Evolutionary conservation across 169 alveolate species (phyloP).

Genomic region (Plasmodium falciparum): DNA sequence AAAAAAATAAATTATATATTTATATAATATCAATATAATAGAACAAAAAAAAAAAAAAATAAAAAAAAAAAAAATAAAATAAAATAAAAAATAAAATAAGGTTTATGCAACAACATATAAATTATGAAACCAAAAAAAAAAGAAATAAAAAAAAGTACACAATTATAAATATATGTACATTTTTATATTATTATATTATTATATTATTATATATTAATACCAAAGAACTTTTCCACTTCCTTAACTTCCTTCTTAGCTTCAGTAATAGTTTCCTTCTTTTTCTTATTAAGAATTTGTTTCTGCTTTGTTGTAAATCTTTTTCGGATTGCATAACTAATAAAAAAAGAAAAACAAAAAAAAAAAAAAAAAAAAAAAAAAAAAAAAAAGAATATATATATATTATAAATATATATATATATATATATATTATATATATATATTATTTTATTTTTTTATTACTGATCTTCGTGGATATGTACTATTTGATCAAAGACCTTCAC

Average conservation of each 20-base stretch:
- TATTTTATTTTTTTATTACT: slow-evolving; percentile 21
- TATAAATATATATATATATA: not conserved
- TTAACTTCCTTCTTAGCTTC: slow-evolving; percentile 31
- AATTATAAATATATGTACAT: no score
- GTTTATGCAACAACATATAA: no score
- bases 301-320: slow-evolving; percentile 69
- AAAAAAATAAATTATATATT: no score
- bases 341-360: slow-evolving; percentile 4
- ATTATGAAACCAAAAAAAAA: no score
- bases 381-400: not conserved
- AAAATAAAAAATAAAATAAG: no score
- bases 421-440: not conserved
- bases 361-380: not conserved
- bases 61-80: no score
- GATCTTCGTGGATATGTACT: slow-evolving; percentile 61
- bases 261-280: slow-evolving; percentile 30
- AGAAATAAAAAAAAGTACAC: no score
- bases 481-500: slow-evolving; percentile 66
- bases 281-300: slow-evolving; percentile 41
- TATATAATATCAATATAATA: no score
- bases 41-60: no score
- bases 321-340: slow-evolving; percentile 41
- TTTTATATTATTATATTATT: no score
- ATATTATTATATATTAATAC: slow-evolving; percentile 4
- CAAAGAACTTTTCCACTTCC: slow-evolving; percentile 52